These are phyloP conservation scores for Cordyceps cateniannulata DNA, from an alignment of 2,329 filamentous ascomycete species.

Conservation along the genomic window DNA sequence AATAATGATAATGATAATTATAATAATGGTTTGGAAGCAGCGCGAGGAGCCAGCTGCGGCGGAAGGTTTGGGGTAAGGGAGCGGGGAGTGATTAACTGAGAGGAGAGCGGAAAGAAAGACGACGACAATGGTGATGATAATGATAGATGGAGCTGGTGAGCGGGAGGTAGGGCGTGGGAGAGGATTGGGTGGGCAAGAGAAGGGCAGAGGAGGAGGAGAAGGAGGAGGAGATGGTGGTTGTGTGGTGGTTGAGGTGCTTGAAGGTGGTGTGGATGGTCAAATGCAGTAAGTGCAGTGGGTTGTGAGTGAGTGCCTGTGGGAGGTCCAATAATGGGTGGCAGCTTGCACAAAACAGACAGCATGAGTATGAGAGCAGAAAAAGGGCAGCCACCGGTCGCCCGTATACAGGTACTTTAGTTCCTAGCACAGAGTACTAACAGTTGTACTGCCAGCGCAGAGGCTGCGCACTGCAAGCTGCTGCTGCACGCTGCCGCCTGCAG, in stretches of 20 bases:
- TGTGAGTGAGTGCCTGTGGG: background rate
- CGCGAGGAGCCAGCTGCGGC: background rate
- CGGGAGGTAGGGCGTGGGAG: background rate
- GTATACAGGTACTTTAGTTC: too few species aligned
- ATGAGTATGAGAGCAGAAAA: too few species aligned
- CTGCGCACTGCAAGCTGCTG: background rate
- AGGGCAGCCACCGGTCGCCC: too few species aligned
- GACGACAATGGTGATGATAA: background rate
- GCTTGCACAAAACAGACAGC: background rate
- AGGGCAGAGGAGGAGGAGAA: background rate
- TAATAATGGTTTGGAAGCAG: background rate
- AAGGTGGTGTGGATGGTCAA: background rate
- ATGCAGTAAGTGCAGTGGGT: background rate
- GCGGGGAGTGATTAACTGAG: background rate
- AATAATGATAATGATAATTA: background rate
- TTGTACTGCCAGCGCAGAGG: too few species aligned
- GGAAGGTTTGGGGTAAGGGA: background rate
- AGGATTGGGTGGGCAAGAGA: background rate
- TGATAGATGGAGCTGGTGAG: background rate
- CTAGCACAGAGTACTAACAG: too few species aligned
- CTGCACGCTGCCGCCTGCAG: too few species aligned
- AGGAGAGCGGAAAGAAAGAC: background rate
- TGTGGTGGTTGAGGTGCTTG: background rate
- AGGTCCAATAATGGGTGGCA: background rate
- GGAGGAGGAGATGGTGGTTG: background rate